These are phyloP conservation scores for Drechslerella stenobrocha DNA, from an alignment of 2,329 filamentous ascomycete species.

Conservation along the genomic window DNA sequence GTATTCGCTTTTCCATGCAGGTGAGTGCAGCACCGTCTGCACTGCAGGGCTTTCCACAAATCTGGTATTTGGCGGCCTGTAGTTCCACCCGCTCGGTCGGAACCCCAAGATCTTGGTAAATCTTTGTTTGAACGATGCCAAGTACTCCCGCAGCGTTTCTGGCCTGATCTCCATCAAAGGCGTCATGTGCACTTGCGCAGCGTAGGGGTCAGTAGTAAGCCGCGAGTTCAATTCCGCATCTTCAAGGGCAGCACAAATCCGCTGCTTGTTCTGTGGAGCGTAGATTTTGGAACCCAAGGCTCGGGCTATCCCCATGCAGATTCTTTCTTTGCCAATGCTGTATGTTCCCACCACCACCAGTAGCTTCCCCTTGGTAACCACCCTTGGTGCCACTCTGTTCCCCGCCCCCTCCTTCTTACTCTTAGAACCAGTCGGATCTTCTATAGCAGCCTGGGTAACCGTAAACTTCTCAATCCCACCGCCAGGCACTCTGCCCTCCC, in stretches of 20 bases:
- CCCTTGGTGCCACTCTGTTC: constrained; percentile 55
- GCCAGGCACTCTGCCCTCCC: constrained; percentile 63
- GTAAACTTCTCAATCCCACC: constrained; percentile 64
- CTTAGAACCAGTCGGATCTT: constrained; percentile 9
- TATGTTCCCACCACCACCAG: constrained; percentile 95
- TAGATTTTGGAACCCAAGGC: constrained; percentile 87
- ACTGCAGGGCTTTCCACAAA: constrained; percentile 67
- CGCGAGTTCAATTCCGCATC: constrained; percentile 77
- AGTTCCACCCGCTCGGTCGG: constrained; percentile 91
- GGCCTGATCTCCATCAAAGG: constrained; percentile 90
- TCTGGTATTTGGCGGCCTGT: constrained; percentile 70
- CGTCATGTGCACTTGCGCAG: constrained; percentile 97
- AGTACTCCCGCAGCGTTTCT: constrained; percentile 87
- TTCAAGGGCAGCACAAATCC: constrained; percentile 80
- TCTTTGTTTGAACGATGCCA: constrained; percentile 74
- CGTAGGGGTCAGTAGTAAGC: constrained; percentile 76
- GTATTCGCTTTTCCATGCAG: constrained; percentile 76
- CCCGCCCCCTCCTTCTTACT: not conserved
- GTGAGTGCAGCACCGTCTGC: constrained; percentile 66
- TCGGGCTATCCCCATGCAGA: constrained; percentile 87
- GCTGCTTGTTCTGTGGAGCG: constrained; percentile 78
- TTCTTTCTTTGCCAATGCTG: constrained; percentile 95
- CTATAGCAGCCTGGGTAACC: constrained; percentile 44
- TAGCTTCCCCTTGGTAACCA: constrained; percentile 66
- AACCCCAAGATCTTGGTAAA: constrained; percentile 89